Evolutionary conservation across 352 stramenopile genomes (phyloP).

Genomic region (Pythium insidiosum): DNA sequence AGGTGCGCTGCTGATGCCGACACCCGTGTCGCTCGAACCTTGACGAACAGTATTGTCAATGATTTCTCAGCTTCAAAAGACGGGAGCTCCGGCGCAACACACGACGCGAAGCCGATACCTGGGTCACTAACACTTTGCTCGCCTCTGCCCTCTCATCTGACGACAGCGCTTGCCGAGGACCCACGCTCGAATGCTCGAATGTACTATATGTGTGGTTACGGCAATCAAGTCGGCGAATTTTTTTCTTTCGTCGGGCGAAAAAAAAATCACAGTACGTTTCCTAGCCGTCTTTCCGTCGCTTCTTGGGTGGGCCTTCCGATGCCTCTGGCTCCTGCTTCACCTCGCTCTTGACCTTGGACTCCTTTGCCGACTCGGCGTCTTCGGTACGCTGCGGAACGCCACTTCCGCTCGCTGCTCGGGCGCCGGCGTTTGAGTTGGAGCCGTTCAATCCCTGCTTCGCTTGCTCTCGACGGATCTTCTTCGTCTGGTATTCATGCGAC

Average conservation of each 20-base stretch:
- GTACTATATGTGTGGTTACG: too few relatives aligned
- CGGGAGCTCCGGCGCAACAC: conserved; percentile 19
- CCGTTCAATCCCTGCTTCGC: conserved; percentile 57
- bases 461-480: conserved; percentile 84
- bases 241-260: too few relatives aligned
- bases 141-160: too few relatives aligned
- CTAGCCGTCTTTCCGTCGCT: conserved; percentile 54
- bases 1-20: conserved; percentile 55
- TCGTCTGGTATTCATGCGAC: conserved; percentile 86
- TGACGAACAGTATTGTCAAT: too few relatives aligned
- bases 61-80: conserved; percentile 49
- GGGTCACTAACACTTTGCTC: conserved; percentile 52
- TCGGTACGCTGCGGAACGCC: too few relatives aligned
- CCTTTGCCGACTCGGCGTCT: conserved; percentile 14
- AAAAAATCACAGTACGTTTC: too few relatives aligned
- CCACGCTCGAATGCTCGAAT: too few relatives aligned
- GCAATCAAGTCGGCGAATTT: too few relatives aligned
- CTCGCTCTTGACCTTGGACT: conserved; percentile 22
- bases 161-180: too few relatives aligned
- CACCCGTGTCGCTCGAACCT: too few relatives aligned
- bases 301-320: conserved; percentile 32
- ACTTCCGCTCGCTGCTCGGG: too few relatives aligned
- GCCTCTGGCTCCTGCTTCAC: conserved; percentile 14
- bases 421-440: too few relatives aligned
- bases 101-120: conserved; percentile 54